These are phyloP conservation scores for Chromera velia DNA, from an alignment of 73 alveolate genomes.

Conservation along the genomic window DNA sequence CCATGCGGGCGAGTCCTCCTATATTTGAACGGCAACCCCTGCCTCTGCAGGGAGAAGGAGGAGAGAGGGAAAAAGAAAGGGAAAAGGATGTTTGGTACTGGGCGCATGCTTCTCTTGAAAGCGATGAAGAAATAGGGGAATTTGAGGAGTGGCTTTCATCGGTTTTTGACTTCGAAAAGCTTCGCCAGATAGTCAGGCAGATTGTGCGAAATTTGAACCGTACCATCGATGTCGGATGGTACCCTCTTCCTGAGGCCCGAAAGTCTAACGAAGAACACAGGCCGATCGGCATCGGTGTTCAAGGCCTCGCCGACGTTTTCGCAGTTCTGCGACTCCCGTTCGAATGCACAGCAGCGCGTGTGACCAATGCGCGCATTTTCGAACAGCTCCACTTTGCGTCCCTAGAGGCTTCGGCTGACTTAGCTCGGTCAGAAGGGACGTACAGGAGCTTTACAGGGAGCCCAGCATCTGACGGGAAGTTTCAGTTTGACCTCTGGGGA, in stretches of 20 bases:
- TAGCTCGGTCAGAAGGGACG: conserved; percentile 12
- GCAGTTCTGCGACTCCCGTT: conserved; percentile 66
- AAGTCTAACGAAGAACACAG: conserved; percentile 76
- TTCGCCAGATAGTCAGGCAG: conserved; percentile 37
- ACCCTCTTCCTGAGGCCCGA: conserved; percentile 68
- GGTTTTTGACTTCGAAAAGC: too few species aligned
- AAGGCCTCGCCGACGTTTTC: conserved; percentile 89
- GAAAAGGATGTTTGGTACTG: too few species aligned
- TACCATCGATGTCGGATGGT: conserved; percentile 74
- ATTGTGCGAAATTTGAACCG: conserved; percentile 48
- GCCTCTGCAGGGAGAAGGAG: too few species aligned
- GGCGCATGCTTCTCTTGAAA: too few species aligned
- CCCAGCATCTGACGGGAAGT: conserved; percentile 12
- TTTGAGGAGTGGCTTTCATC: too few species aligned
- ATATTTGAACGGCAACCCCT: too few species aligned
- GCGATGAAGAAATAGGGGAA: too few species aligned
- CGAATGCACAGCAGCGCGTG: conserved; percentile 72
- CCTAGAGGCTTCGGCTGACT: conserved; percentile 14
- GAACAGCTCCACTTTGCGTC: conserved; percentile 84
- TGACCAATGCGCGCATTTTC: conserved; percentile 62
- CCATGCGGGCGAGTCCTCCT: too few species aligned
- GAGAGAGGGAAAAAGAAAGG: too few species aligned
- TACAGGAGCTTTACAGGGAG: conserved; percentile 36
- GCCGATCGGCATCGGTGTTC: conserved; percentile 89
- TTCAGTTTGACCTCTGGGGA: conserved; percentile 28